A percentile compares a stretch with the other conserved stretches of the same genome.
Evolutionary conservation across 1,284 basidiomycete species (phyloP).

Genomic region (Ganoderma leucocontextum): DNA sequence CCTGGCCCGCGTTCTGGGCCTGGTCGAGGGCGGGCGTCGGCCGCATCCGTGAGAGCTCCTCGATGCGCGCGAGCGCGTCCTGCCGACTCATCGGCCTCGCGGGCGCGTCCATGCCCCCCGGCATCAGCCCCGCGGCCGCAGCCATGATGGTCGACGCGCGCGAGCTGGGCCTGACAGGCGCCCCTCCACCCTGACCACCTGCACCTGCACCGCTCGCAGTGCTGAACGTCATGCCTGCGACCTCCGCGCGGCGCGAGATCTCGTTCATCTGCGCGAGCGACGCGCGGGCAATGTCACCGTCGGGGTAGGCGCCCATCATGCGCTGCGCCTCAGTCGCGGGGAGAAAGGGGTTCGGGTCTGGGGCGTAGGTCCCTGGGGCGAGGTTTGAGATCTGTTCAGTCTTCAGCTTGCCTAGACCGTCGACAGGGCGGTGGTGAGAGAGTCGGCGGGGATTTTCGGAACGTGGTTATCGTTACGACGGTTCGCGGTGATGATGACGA

Average conservation of each 20-base stretch:
- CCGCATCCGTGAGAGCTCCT: slow-evolving; percentile 55
- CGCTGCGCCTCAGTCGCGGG: slow-evolving; percentile 66
- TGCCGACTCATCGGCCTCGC: slow-evolving; percentile 48
- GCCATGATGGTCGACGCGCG: slow-evolving; percentile 44
- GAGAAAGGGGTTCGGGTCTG: slow-evolving; percentile 59
- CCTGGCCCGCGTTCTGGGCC: slow-evolving; percentile 31
- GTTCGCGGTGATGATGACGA: background rate
- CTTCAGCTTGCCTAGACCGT: slow-evolving; percentile 40
- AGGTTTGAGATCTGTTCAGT: slow-evolving; percentile 38
- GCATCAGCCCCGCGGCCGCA: slow-evolving; percentile 44
- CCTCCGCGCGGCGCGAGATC: slow-evolving; percentile 66
- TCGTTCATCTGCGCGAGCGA: slow-evolving; percentile 79
- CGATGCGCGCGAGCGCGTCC: slow-evolving; percentile 59
- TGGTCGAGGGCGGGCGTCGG: slow-evolving; percentile 43
- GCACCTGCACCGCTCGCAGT: slow-evolving; percentile 30
- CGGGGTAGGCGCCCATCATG: slow-evolving; percentile 60
- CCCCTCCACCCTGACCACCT: too few relatives aligned
- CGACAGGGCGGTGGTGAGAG: slow-evolving; percentile 11
- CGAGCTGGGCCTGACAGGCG: slow-evolving; percentile 35
- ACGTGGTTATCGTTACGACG: slow-evolving; percentile 8
- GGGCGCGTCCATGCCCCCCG: slow-evolving; percentile 33
- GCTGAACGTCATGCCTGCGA: slow-evolving; percentile 50
- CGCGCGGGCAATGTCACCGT: slow-evolving; percentile 66
- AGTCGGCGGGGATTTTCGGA: slow-evolving; percentile 17
- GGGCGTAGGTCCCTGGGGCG: slow-evolving; percentile 32